These are phyloP conservation scores for Oleoguttula mirabilis DNA, from an alignment of 495 filamentous ascomycete genomes.

Conservation along the genomic window DNA sequence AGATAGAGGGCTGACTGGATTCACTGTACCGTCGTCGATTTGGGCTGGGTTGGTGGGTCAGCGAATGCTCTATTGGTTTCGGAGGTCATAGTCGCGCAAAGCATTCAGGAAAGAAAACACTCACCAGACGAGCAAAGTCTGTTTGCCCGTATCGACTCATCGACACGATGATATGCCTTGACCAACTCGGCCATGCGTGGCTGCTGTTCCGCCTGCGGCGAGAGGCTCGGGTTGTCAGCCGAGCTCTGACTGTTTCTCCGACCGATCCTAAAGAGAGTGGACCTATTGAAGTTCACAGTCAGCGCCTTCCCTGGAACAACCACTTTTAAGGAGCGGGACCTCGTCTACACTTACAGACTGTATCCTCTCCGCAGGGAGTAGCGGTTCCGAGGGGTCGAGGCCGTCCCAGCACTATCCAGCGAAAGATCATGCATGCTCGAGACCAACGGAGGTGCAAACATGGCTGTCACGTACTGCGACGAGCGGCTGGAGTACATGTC, in stretches of 20 bases:
- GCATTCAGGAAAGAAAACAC: no score
- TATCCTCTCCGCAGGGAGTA: conserved; percentile 9
- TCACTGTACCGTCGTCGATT: conserved; percentile 40
- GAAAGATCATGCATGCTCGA: conserved; percentile 10
- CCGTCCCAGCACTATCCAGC: conserved; percentile 2
- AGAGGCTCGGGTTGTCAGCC: neutral
- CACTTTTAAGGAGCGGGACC: no score
- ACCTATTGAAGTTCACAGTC: no score
- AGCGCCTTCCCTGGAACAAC: no score
- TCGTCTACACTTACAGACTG: no score
- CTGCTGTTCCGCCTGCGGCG: conserved; percentile 25
- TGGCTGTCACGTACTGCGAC: conserved; percentile 10
- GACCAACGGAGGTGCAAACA: conserved; percentile 12
- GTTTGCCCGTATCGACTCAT: conserved; percentile 65
- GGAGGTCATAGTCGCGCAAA: no score
- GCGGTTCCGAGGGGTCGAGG: neutral
- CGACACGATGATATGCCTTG: conserved; percentile 65
- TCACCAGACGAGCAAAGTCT: conserved; percentile 41
- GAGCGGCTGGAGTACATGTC: conserved; percentile 11
- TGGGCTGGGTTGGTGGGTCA: no score
- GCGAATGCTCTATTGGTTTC: no score
- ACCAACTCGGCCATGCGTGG: conserved; percentile 50
- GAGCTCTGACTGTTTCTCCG: neutral
- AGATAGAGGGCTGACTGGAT: conserved; percentile 45
- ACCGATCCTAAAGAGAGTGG: conserved; percentile 6